These are phyloP conservation scores for Nyssa sinensis DNA, from an alignment of 148 eudicot species.

Conservation along the genomic window DNA sequence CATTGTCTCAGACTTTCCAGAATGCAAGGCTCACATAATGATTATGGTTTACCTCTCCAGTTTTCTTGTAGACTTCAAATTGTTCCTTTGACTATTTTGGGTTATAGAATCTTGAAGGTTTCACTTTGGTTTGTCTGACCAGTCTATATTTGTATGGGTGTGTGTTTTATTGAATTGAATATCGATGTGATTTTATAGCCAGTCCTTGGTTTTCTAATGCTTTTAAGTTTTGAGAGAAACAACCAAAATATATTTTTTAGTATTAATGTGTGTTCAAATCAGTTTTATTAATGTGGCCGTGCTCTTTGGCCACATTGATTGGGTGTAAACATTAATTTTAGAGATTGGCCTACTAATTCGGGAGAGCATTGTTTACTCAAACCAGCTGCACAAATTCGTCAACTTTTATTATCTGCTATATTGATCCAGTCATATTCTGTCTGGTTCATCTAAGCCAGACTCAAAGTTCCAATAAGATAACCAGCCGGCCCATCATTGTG, in stretches of 20 bases:
- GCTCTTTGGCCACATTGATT: background rate
- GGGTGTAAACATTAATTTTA: background rate
- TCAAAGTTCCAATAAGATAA: background rate
- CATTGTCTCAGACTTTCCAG: background rate
- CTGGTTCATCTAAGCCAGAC: background rate
- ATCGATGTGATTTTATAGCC: no score
- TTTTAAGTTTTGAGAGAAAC: no score
- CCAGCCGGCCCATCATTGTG: background rate
- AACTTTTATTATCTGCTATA: background rate
- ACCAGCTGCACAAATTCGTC: no score
- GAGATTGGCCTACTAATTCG: background rate
- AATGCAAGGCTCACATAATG: background rate
- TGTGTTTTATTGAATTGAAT: no score
- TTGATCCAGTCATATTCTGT: background rate
- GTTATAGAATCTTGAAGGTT: no score
- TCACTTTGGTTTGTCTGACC: background rate
- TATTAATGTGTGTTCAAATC: no score
- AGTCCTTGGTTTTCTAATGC: no score
- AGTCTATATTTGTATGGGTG: no score
- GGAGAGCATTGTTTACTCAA: background rate
- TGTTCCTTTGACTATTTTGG: no score
- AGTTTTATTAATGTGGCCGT: no score
- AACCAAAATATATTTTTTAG: no score
- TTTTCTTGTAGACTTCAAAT: no score
- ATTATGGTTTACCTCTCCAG: background rate